phyloP scores from a whole-genome alignment of 2,329 filamentous ascomycete species.

The Basipetospora chlamydospora region DNA sequence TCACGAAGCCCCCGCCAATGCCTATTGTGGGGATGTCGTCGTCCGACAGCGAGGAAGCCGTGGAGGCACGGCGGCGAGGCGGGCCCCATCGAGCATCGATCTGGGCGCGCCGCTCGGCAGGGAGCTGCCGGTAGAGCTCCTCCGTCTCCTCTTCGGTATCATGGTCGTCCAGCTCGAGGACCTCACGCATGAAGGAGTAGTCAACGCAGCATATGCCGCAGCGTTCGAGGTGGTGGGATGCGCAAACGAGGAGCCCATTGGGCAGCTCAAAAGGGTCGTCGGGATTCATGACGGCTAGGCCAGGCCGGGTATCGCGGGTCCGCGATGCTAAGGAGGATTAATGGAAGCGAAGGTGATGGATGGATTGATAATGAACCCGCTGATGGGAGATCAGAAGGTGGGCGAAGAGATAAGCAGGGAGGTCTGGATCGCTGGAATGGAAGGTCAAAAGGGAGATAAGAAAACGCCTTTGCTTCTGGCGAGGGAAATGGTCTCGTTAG shows the following conservation, averaged over 20 bases:
- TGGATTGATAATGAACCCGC: no score
- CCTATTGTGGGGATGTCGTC: conserved; percentile 6
- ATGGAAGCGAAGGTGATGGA: no score
- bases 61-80: not conserved
- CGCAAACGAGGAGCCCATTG: conserved; percentile 21
- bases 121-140: not conserved
- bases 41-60: conserved; percentile 1
- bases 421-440: no score
- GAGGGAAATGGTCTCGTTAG: no score
- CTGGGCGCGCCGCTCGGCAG: not conserved
- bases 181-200: conserved; percentile 20
- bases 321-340: no score
- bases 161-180: conserved; percentile 10
- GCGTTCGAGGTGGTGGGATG: conserved; percentile 16
- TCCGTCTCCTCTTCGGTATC: not conserved
- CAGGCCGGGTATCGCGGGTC: no score
- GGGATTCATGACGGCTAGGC: no score
- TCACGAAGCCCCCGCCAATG: not conserved
- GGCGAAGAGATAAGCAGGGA: no score
- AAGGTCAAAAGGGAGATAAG: no score
- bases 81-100: not conserved
- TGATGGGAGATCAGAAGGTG: no score
- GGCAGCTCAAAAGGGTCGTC: conserved; percentile 13
- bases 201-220: conserved; percentile 20
- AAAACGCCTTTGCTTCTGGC: no score